phyloP scores from a whole-genome alignment of 2,329 filamentous ascomycete species.

The Colletotrichum spinosum region DNA sequence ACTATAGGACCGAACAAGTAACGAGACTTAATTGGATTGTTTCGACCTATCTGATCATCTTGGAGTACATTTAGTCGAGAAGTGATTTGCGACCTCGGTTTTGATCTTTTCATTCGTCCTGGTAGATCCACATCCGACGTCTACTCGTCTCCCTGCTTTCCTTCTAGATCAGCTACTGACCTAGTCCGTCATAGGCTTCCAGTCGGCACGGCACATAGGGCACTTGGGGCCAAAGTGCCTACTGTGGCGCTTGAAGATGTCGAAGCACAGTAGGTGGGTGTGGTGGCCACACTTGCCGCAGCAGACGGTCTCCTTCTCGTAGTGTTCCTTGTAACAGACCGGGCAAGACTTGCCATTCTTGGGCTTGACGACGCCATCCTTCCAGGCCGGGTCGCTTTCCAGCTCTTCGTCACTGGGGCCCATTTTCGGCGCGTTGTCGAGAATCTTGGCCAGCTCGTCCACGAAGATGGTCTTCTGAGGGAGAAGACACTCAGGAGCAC shows the following conservation, averaged over 20 bases:
- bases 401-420: slow-evolving; percentile 22
- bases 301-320: slow-evolving; percentile 4
- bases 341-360: slow-evolving; percentile 24
- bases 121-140: too few species aligned
- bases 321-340: slow-evolving; percentile 28
- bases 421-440: slow-evolving; percentile 17
- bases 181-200: background rate
- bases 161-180: too few species aligned
- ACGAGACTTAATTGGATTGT: too few species aligned
- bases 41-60: too few species aligned
- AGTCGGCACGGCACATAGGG: slow-evolving; percentile 16
- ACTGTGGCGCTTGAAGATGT: background rate
- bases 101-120: too few species aligned
- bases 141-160: too few species aligned
- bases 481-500: slow-evolving; percentile 25
- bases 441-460: slow-evolving; percentile 17
- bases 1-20: too few species aligned
- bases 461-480: slow-evolving; percentile 17
- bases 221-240: slow-evolving; percentile 23
- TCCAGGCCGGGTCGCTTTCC: slow-evolving; percentile 18
- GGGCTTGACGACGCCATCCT: slow-evolving; percentile 26
- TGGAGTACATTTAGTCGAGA: too few species aligned
- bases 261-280: slow-evolving; percentile 28
- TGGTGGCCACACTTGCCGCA: slow-evolving; percentile 32
- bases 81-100: too few species aligned